Evolutionary conservation across 1,284 basidiomycete species (phyloP), one percentile per base, ranked within the genome.

Genomic region (Clitocybe nebularis): DNA sequence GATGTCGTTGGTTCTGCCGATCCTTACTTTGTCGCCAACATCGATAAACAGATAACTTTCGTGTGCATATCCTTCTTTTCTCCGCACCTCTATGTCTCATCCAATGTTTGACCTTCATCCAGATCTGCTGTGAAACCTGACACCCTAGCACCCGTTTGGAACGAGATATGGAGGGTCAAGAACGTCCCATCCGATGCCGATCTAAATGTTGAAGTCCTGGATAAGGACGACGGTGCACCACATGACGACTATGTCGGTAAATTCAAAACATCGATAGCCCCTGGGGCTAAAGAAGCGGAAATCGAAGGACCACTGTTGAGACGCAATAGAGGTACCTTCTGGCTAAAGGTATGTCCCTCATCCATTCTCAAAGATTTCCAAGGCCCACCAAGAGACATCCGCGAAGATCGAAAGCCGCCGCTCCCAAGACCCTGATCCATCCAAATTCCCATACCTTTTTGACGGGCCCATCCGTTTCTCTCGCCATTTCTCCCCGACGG

Each of bases 401-500:
- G 33, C 8, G 9, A 40, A 72, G 68, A 66, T 72, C 24, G 64
- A 70, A 4, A 58, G 58, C 38, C 53, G 39, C 8, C 55, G 62
- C 9, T 56, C 65, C 0, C 44, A 46, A 4, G 55, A 61, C 17
- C 28, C 46, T 23, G 55, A 70, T 23, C 67, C 75, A 0, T 49
- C 57, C 35, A 46, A 55, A 7, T 64, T 67, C 36, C 72, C 75
- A 8, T 88, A 85, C 60, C 67, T 72, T 42, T 89, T 88, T 58
- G 77, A 83, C 52, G 84, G 85, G 0, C 85, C 84, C 20, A 71
- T 84, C 40, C 81, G 80, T 36, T 88, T 72, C 59, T 80, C 83
- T 3, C 68, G 74, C 5, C 84, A 88, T 55, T 75, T 68, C 59
- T 85, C 83, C 2, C 82, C 83, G 0, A 81, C 78, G 0, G 69